Conservation (phyloP, 257 asterid species). For the Nicotiana attenuata region DNA sequence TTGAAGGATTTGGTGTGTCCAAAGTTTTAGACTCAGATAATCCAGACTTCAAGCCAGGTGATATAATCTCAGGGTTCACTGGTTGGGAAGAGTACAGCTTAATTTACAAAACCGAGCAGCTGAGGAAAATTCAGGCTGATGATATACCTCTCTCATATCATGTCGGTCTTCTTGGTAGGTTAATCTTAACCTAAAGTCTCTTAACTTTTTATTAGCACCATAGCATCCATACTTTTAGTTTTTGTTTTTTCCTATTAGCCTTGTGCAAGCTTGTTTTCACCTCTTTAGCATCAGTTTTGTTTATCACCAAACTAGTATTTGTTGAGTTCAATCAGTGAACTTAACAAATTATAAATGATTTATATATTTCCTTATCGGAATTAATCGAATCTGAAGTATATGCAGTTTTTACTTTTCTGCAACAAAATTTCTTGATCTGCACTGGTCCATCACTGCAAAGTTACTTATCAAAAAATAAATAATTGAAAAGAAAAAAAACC, state of each 20-base stretch:
- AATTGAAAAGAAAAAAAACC: too few relatives aligned
- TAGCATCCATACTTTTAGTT: not conserved
- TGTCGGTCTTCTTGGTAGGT: constrained; percentile 74
- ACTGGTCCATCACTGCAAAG: not conserved
- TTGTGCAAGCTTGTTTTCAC: not conserved
- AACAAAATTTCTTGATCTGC: not conserved
- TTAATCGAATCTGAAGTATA: not conserved
- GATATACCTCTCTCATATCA: constrained; percentile 65
- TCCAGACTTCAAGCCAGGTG: constrained; percentile 66
- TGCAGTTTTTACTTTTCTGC: not conserved
- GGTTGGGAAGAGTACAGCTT: constrained; percentile 96
- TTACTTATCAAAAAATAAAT: not conserved
- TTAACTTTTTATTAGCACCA: not conserved
- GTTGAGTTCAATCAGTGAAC: not conserved
- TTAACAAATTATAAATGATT: not conserved
- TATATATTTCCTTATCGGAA: not conserved
- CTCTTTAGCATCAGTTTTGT: not conserved
- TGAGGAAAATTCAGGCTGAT: constrained; percentile 55
- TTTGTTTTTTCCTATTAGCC: not conserved
- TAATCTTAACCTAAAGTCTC: not conserved
- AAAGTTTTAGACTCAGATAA: constrained; percentile 67
- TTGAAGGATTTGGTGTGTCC: constrained; percentile 86
- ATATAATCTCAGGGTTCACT: constrained; percentile 67
- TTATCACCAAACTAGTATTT: not conserved
- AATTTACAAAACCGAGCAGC: constrained; percentile 39